These are phyloP conservation scores for Pulveroboletus ravenelii DNA, from an alignment of 768 basidiomycete species.

Conservation along the genomic window DNA sequence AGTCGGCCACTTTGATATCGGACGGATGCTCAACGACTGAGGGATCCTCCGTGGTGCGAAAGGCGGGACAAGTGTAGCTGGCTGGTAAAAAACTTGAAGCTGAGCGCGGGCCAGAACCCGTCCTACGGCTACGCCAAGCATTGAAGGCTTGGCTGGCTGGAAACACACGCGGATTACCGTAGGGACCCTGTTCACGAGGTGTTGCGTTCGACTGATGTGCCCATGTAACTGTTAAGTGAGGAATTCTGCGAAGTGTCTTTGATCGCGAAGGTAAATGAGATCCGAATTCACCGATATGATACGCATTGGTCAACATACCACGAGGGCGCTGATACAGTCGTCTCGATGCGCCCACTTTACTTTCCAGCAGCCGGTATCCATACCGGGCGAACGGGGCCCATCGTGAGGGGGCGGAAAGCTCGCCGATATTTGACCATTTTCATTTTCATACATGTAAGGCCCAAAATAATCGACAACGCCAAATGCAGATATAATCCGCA, in stretches of 20 bases:
- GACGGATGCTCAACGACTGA: background rate
- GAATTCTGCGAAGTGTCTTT: constrained; percentile 65
- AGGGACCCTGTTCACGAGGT: constrained; percentile 14
- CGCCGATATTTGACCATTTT: constrained; percentile 13
- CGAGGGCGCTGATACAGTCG: constrained; percentile 67
- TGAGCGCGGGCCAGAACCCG: constrained; percentile 5
- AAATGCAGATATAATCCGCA: constrained; percentile 51
- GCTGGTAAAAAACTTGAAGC: constrained; percentile 13
- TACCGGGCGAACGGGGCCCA: constrained; percentile 46
- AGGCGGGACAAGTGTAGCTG: constrained; percentile 13
- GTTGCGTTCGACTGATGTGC: constrained; percentile 52
- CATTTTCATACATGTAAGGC: constrained; percentile 23
- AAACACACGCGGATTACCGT: constrained; percentile 10
- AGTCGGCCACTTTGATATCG: background rate
- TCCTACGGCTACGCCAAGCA: constrained; percentile 19
- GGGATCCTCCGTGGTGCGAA: constrained; percentile 3
- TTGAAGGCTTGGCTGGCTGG: constrained; percentile 4
- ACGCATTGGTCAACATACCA: constrained; percentile 40
- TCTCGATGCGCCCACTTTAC: constrained; percentile 77
- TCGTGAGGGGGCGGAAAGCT: constrained; percentile 50
- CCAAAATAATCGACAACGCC: constrained; percentile 59
- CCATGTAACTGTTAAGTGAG: constrained; percentile 75
- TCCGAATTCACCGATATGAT: constrained; percentile 1
- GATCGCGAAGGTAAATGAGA: background rate
- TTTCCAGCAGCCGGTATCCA: constrained; percentile 66